Evolutionary conservation across 148 eudicot species (phyloP), one percentile per base, ranked within the genome.

Genomic region (Silene latifolia): DNA sequence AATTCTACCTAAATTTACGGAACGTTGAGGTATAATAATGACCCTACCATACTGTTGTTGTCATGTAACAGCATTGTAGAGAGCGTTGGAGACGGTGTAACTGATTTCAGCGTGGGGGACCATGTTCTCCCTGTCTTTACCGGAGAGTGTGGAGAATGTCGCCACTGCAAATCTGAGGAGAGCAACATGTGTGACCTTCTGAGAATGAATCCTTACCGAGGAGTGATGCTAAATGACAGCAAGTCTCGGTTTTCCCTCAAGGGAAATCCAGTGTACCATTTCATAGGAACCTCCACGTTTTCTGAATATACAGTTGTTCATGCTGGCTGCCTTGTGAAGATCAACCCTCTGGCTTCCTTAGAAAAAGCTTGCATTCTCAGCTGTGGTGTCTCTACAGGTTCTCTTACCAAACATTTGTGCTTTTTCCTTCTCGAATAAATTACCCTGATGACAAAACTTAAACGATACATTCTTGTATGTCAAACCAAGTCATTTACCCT

Each of bases 91-190:
- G 82, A 82, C 14, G 85, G 82, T 0, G 87, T 85, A 42, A 71
- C 83, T 20, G 87, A 79, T 4, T 75, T 85, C 23, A 35, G 77
- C 62, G 61, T 70, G 21, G 87, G 87, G 4, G 87, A 85, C 69
- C 87, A 85, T 74, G 85, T 85, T n/a, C 85, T 85, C 57, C 87
- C 87, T 5, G 83, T 82, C 6, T 85, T 85, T 59, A 84, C 87
- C 0, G 87, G 87, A 24, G 87, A 85, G 72, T 85, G 87, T 67
- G 83, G 85, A 25, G 74, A 82, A 3, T 85, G 87, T 32, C 74
- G 77, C 14, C 85, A 85, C 63, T 85, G 87, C 74, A 82, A 85
- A 58, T 85, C 85, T 7, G 80, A 82, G 21, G 87, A 82, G 23
- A 82, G 87, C 81, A 85, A 85, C 79, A 82, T 75, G 85, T 80